Conservation (phyloP, 1,284 basidiomycete genomes). For the Lentinus polychrous region DNA sequence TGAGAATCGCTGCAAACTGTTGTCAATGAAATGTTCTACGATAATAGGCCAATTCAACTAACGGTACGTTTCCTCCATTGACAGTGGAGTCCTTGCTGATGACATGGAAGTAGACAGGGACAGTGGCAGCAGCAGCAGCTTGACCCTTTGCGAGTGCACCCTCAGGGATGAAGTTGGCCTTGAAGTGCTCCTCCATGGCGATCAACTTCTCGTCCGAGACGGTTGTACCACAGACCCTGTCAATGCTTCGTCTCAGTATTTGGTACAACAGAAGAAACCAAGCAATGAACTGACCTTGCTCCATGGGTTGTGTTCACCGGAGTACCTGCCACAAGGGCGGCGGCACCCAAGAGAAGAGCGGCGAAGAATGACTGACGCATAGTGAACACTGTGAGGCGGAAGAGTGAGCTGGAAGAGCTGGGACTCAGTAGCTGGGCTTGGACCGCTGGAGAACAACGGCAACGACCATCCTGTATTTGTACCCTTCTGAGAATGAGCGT, state of each 20-base stretch:
- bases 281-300: conserved; percentile 4
- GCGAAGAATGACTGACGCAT: conserved; percentile 17
- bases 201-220: conserved; percentile 30
- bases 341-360: conserved; percentile 13
- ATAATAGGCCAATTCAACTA: conserved; percentile 10
- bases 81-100: conserved; percentile 31
- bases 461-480: neutral
- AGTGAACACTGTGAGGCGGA: conserved; percentile 1
- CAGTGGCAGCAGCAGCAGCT: conserved; percentile 25
- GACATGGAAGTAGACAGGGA: conserved; percentile 42
- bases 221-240: conserved; percentile 30
- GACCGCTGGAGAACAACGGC: neutral
- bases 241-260: neutral
- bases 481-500: neutral
- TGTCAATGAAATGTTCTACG: neutral
- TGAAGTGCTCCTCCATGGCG: conserved; percentile 37
- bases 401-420: neutral
- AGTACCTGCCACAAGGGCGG: conserved; percentile 10
- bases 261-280: conserved; percentile 9
- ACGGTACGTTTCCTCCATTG: conserved; percentile 41
- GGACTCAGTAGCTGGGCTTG: conserved; percentile 1
- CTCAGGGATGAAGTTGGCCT: conserved; percentile 29
- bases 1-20: conserved; percentile 26
- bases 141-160: conserved; percentile 23
- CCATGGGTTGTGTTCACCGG: conserved; percentile 17